Evolutionary conservation across 441 rosid genomes (phyloP).

Genomic region (Gossypium lobatum): DNA sequence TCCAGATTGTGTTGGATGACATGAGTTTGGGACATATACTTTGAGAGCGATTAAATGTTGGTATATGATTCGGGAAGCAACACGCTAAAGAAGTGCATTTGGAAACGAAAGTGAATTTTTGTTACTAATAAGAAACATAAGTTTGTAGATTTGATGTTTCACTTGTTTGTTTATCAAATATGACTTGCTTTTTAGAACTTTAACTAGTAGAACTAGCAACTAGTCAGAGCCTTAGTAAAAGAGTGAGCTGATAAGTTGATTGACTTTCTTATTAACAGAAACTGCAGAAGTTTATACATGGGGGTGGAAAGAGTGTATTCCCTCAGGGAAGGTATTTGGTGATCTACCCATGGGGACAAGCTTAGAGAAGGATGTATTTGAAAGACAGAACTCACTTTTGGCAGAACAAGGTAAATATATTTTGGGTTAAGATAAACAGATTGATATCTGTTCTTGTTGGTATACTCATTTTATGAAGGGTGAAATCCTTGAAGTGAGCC

Average conservation of each 20-base stretch:
- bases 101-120: background rate
- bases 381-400: constrained; percentile 40
- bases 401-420: constrained; percentile 61
- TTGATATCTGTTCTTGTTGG: constrained; percentile 14
- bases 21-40: no score
- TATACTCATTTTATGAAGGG: constrained; percentile 10
- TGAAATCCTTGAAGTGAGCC: constrained; percentile 40
- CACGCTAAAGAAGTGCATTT: background rate
- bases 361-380: constrained; percentile 43
- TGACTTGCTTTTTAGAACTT: background rate
- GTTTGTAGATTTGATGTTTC: background rate
- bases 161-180: background rate
- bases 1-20: no score
- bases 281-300: constrained; percentile 80
- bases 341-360: constrained; percentile 33
- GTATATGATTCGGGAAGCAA: background rate
- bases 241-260: background rate
- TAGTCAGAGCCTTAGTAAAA: background rate
- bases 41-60: no score
- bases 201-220: background rate
- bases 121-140: background rate
- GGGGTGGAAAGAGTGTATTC: constrained; percentile 99
- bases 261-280: constrained; percentile 35
- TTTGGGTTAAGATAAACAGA: constrained; percentile 1
- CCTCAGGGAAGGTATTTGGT: constrained; percentile 76